phyloP scores from a whole-genome alignment of 805 yeast species.

The Saturnispora ahearnii region DNA sequence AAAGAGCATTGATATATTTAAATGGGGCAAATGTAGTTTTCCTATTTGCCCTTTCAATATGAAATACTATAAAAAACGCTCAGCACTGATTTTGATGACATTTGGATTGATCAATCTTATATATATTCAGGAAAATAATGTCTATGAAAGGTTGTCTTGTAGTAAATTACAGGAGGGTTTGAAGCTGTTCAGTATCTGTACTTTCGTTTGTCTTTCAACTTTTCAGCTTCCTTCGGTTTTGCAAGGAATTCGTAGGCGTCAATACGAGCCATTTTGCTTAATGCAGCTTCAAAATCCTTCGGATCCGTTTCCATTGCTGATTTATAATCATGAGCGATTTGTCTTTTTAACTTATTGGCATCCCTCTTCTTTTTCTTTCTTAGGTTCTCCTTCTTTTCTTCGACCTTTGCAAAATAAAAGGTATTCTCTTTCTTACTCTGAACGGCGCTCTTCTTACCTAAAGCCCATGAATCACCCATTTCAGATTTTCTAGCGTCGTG shows the following conservation, averaged over 20 bases:
- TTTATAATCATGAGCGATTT: constrained; percentile 19
- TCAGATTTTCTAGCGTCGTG: constrained; percentile 84
- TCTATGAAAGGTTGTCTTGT: neutral
- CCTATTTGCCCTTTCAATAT: neutral
- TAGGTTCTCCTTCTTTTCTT: constrained; percentile 27
- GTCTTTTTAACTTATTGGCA: constrained; percentile 19
- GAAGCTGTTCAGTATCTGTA: constrained; percentile 10
- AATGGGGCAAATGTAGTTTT: neutral
- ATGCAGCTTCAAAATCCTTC: constrained; percentile 15
- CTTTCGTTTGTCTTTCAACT: constrained; percentile 17
- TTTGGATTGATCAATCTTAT: neutral
- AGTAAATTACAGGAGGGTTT: too few species aligned
- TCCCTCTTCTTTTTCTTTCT: constrained; percentile 20
- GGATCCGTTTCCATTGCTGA: constrained; percentile 20
- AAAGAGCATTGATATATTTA: neutral
- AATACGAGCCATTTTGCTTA: constrained; percentile 20
- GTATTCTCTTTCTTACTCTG: constrained; percentile 29
- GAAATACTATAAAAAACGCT: neutral
- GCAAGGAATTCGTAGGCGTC: constrained; percentile 22
- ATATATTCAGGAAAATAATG: neutral
- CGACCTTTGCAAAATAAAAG: constrained; percentile 25
- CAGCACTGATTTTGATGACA: neutral
- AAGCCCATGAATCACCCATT: constrained; percentile 85
- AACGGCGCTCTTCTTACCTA: constrained; percentile 48
- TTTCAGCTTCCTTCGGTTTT: constrained; percentile 22